Conservation (phyloP, 768 basidiomycete genomes). For the Tylopilus balloui region DNA sequence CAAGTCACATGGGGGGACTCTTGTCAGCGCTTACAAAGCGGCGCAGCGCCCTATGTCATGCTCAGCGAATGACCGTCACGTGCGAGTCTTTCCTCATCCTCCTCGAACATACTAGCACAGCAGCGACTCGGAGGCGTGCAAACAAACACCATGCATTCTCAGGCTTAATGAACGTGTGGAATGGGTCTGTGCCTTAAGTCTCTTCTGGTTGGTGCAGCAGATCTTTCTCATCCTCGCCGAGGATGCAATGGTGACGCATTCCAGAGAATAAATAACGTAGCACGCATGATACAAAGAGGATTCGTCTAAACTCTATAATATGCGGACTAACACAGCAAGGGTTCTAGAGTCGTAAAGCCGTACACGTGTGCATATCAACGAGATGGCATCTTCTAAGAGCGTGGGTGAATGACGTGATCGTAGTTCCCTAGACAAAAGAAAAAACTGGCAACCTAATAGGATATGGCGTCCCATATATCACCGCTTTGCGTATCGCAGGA, state of each 20-base stretch:
- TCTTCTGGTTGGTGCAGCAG: too few species aligned
- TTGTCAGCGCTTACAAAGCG: conserved; percentile 9
- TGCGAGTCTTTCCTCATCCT: background rate
- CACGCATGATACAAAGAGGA: too few species aligned
- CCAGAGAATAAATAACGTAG: too few species aligned
- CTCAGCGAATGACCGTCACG: background rate
- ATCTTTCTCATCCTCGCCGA: too few species aligned
- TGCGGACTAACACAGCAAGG: background rate
- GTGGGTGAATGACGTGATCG: background rate
- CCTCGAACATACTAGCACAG: background rate
- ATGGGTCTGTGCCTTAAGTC: too few species aligned
- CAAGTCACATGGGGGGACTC: conserved; percentile 3
- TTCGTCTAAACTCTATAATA: too few species aligned
- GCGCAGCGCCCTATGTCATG: background rate
- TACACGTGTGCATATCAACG: background rate
- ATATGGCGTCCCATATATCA: conserved; percentile 5
- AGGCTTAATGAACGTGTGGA: too few species aligned
- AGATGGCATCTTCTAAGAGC: background rate
- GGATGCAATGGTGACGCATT: too few species aligned
- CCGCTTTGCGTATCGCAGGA: conserved; percentile 67
- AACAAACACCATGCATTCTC: background rate
- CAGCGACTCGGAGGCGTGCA: too few species aligned
- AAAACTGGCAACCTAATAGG: background rate
- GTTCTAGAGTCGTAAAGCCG: background rate
- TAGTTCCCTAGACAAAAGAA: background rate